Percentiles rank a stretch among this genome's conserved stretches.
These are phyloP conservation scores for cucumber (Cucumis sativus) DNA, from an alignment of 306 rosid species.

Conservation along the genomic window Cucumber_9930_V3 NC_026656.2:2382001-2382500, in stretches of 20 bases:
- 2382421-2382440: slow-evolving; percentile 97
- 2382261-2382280: not conserved
- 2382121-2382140: slow-evolving; percentile 81
- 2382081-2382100: slow-evolving; percentile 99
- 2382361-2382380: slow-evolving; percentile 51
- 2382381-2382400: slow-evolving; percentile 70
- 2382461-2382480: slow-evolving; percentile 86
- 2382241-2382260: not conserved
- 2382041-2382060: slow-evolving; percentile 90
- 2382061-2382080: slow-evolving; percentile 96
- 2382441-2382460: slow-evolving; percentile 68
- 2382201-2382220: not conserved
- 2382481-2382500: slow-evolving; percentile 81
- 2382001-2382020: slow-evolving; percentile 94
- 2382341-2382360: not conserved
- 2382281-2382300: not conserved
- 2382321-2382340: not conserved
- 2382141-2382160: slow-evolving; percentile 82
- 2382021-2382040: slow-evolving; percentile 93
- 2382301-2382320: not conserved
- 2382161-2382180: slow-evolving; percentile 68
- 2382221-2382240: not conserved
- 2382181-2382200: slow-evolving; percentile 89
- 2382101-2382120: slow-evolving; percentile 79
- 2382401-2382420: slow-evolving; percentile 78